Conservation (phyloP, 179 eudicot genomes). For the Silene coronaria region DNA sequence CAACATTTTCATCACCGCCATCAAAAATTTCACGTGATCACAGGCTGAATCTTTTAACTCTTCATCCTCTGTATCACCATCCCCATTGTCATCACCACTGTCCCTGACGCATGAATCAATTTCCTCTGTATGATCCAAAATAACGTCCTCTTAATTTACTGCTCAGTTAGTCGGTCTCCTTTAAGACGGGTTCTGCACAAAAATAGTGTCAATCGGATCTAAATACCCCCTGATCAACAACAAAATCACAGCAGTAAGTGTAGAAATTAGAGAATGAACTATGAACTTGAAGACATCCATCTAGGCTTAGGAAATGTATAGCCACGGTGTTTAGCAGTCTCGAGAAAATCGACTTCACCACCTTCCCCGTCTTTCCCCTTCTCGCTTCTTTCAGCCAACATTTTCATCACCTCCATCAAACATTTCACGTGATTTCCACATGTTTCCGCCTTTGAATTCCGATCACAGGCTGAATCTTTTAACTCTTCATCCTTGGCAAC, state of each 20-base stretch:
- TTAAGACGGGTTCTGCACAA: too few relatives aligned
- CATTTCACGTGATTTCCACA: neutral
- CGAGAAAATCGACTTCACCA: neutral
- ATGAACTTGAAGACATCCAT: neutral
- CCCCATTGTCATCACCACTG: too few relatives aligned
- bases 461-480: neutral
- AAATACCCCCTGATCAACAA: neutral
- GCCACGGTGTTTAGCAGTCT: conserved; percentile 4
- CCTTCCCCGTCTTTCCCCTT: too few relatives aligned
- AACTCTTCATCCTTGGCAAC: neutral
- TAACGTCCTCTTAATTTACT: neutral
- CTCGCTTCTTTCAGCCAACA: neutral
- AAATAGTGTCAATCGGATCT: neutral
- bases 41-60: neutral
- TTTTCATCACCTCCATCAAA: neutral
- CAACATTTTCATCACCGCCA: neutral
- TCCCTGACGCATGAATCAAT: neutral
- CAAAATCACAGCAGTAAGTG: neutral
- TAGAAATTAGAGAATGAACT: too few relatives aligned
- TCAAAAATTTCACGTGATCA: neutral
- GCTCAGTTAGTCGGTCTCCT: too few relatives aligned
- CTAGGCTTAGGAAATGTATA: conserved; percentile 1
- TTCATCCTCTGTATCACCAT: neutral
- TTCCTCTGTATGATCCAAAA: neutral
- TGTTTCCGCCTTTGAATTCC: neutral